Percentiles rank a stretch among this genome's conserved stretches.
These are phyloP conservation scores for Trichaptum fuscoviolaceum DNA, from an alignment of 768 basidiomycete species.

Conservation along the genomic window DNA sequence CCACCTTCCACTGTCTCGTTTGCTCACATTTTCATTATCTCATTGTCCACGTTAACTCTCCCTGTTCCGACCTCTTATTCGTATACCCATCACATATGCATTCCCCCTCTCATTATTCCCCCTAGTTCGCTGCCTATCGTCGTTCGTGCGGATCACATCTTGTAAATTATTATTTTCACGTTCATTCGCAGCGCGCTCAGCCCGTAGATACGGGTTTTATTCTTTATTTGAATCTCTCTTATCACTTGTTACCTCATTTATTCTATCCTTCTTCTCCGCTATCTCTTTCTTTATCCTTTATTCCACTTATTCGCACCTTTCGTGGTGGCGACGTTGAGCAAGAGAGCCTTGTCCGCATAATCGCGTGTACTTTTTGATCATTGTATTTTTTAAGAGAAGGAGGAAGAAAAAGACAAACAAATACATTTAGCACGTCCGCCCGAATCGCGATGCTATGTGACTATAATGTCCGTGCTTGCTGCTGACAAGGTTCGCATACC, in stretches of 20 bases:
- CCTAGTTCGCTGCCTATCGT: background rate
- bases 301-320: background rate
- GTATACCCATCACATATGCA: conserved; percentile 5
- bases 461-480: background rate
- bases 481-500: background rate
- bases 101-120: conserved; percentile 4
- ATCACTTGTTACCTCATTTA: conserved; percentile 9
- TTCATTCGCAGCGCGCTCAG: background rate
- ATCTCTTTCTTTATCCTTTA: background rate
- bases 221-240: background rate
- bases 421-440: background rate
- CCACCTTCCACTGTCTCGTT: background rate
- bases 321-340: background rate
- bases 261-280: background rate
- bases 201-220: conserved; percentile 6
- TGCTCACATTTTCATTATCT: conserved; percentile 9
- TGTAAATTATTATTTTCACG: background rate
- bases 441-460: background rate
- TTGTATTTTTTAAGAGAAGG: background rate
- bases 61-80: conserved; percentile 13
- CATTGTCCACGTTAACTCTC: conserved; percentile 12
- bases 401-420: background rate
- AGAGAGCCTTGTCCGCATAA: background rate
- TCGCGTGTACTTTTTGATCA: background rate
- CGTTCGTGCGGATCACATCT: background rate